A percentile compares a stretch with the other conserved stretches of the same genome.
phyloP scores from a whole-genome alignment of 2,329 filamentous ascomycete genomes.

The Penicillium sp. region DNA sequence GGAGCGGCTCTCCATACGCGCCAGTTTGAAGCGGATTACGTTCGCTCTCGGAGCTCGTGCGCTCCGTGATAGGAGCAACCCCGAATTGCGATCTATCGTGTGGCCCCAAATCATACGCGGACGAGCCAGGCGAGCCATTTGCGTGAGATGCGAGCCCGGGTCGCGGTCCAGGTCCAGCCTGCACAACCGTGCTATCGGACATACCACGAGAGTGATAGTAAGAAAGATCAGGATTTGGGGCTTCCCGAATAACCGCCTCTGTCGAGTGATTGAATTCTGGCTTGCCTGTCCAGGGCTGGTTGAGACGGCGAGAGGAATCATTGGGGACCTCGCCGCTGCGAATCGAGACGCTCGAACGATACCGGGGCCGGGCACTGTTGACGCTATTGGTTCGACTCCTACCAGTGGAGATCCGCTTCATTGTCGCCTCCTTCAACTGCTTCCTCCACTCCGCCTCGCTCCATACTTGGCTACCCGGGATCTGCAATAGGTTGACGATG shows the following conservation, averaged over 20 bases:
- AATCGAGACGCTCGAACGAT: conserved; percentile 34
- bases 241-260: conserved; percentile 32
- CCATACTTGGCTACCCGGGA: conserved; percentile 70
- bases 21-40: conserved; percentile 18
- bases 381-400: conserved; percentile 49
- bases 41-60: conserved; percentile 41
- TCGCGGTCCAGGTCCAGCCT: conserved; percentile 12
- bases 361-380: conserved; percentile 48
- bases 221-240: conserved; percentile 20
- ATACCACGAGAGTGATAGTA: conserved; percentile 27
- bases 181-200: conserved; percentile 31
- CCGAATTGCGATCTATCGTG: conserved; percentile 18
- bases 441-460: conserved; percentile 84
- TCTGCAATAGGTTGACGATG: conserved; percentile 71
- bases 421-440: conserved; percentile 80
- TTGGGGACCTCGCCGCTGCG: conserved; percentile 35
- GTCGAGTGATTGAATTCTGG: conserved; percentile 33
- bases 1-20: conserved; percentile 33
- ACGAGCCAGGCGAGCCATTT: conserved; percentile 35
- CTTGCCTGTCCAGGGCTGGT: conserved; percentile 15
- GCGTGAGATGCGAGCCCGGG: conserved; percentile 12
- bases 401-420: conserved; percentile 40
- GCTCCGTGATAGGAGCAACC: conserved; percentile 28
- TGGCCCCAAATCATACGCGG: conserved; percentile 31
- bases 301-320: conserved; percentile 20